Conservation (phyloP, 2,329 filamentous ascomycete genomes). For the Exophiala calicioides region DNA sequence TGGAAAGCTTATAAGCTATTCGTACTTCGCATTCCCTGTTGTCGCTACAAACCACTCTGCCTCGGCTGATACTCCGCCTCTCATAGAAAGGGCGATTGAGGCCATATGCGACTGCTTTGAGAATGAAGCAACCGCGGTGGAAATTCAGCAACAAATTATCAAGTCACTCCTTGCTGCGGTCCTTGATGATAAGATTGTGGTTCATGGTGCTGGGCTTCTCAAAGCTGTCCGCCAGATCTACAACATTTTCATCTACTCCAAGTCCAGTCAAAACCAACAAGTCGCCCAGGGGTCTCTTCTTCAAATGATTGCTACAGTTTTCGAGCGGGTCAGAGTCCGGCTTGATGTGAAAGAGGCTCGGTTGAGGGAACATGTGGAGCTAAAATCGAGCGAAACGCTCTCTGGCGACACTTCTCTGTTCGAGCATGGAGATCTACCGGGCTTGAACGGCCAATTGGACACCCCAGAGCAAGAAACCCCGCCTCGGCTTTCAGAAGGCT, state of each 20-base stretch:
- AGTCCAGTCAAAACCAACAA: slow-evolving; percentile 91
- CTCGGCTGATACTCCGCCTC: slow-evolving; percentile 55
- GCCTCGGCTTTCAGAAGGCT: slow-evolving; percentile 51
- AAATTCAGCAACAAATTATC: slow-evolving; percentile 96
- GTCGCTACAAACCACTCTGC: slow-evolving; percentile 49
- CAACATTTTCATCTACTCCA: slow-evolving; percentile 96
- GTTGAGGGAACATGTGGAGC: slow-evolving; percentile 45
- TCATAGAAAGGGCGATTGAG: slow-evolving; percentile 97
- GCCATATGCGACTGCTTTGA: slow-evolving; percentile 99
- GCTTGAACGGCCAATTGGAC: slow-evolving; percentile 23
- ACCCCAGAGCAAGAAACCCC: slow-evolving; percentile 41
- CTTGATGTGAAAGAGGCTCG: slow-evolving; percentile 85
- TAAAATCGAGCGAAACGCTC: slow-evolving; percentile 33
- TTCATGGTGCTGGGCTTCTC: slow-evolving; percentile 90
- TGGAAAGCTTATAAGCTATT: slow-evolving; percentile 97
- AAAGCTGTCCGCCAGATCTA: slow-evolving; percentile 98
- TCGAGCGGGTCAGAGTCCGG: slow-evolving; percentile 86
- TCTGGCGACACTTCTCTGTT: slow-evolving; percentile 23
- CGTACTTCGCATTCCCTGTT: slow-evolving; percentile 82
- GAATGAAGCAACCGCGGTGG: slow-evolving; percentile 85
- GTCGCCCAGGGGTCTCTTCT: slow-evolving; percentile 95
- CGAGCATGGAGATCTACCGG: slow-evolving; percentile 38
- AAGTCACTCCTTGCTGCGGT: slow-evolving; percentile 95
- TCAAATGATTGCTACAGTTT: slow-evolving; percentile 98
- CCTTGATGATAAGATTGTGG: slow-evolving; percentile 97